Evolutionary conservation across 2,329 filamentous ascomycete species (phyloP), one percentile per base, ranked within the genome.

Genomic region (Cladosporium sp.): DNA sequence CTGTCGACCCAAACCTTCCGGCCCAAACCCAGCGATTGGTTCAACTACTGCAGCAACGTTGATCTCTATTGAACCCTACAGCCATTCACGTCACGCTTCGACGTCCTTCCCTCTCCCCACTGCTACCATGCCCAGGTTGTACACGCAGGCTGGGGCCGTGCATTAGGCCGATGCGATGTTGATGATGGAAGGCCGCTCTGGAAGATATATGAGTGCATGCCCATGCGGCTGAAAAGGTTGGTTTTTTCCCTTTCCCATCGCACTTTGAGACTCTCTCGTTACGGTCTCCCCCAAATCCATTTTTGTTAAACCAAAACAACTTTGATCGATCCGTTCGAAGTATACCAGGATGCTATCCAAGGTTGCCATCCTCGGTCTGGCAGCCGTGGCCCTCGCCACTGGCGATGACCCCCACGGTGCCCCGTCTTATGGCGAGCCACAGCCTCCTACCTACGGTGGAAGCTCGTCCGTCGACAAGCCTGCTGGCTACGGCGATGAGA

Each of bases 241-340:
- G 11, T 47, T 11, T 15, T n/a, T 16, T 32, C 12, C 27, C 16
- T 48, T 22, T 9, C 18, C 18, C 36, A 40, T 25, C 7, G 13
- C 36, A 48, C 45, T 40, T 18, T 48, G 45, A 40, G 45, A 48
- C 45, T 48, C 45, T 40, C 19, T 48, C 45, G 36, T 22, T 48
- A 48, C 36, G 45, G 45, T 48, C 45, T 48, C 45, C 18, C 18
- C 15, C 12, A 15, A 12, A 39, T 20, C 33, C 36, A 32, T n/a
- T 48, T 35, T 40, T 48, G 20, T 30, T 22, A 32, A 9, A 39
- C 15, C 12, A 6, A 38, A 47, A 18, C 2, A 43, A 22, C 27
- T 39, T 19, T 7, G 4, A n/a, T n/a, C 32, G 32, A 35, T 4
- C 8, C 11, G 13, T 25, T 13, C 18, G 19, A 13, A 15, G 13